Conservation (phyloP, 208 protist genomes). For the Leishmania martiniquensis region DNA sequence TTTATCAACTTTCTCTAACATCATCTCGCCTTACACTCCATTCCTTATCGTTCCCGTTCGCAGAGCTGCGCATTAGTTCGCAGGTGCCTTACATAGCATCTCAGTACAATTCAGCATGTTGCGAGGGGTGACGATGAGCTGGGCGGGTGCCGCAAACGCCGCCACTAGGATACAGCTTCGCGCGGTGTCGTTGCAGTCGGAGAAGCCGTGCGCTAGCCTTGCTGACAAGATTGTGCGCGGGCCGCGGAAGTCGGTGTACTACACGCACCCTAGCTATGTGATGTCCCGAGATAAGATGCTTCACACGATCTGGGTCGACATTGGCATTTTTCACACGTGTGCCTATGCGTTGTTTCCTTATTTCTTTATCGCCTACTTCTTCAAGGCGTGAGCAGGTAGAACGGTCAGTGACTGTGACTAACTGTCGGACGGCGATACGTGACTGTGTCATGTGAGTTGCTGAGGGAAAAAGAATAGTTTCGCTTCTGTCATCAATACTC, state of each 20-base stretch:
- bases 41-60: constrained; percentile 1
- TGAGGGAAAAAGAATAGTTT: neutral
- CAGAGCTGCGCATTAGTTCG: neutral
- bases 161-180: constrained; percentile 39
- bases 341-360: constrained; percentile 77
- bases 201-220: constrained; percentile 83
- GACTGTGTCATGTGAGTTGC: neutral
- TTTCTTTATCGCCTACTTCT: constrained; percentile 85
- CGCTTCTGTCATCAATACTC: neutral
- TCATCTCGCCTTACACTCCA: constrained; percentile 1
- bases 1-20: constrained; percentile 11
- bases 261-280: constrained; percentile 87
- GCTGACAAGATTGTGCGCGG: constrained; percentile 89
- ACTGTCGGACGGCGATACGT: neutral
- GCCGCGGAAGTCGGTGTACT: constrained; percentile 57
- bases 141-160: constrained; percentile 11
- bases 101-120: constrained; percentile 27
- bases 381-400: constrained; percentile 70
- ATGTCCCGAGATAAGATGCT: constrained; percentile 92
- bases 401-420: neutral
- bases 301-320: constrained; percentile 89
- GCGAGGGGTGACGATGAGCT: constrained; percentile 28
- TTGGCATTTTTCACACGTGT: constrained; percentile 72
- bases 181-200: constrained; percentile 70
- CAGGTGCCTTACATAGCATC: neutral